phyloP scores from a whole-genome alignment of 768 basidiomycete genomes.

The Lentinula aciculospora region DNA sequence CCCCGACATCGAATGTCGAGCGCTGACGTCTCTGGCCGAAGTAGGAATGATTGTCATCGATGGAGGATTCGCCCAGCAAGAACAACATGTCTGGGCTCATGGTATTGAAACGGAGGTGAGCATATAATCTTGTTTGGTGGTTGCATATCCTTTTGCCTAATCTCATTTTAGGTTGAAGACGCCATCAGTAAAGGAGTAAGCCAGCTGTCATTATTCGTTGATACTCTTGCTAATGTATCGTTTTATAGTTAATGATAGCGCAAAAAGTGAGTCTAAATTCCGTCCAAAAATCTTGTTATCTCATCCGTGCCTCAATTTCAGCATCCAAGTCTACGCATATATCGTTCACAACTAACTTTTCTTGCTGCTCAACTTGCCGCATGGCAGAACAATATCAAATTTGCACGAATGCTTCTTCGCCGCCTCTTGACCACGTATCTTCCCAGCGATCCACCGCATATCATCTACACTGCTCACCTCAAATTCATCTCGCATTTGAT shows the following conservation, averaged over 20 bases:
- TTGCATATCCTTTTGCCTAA: background rate
- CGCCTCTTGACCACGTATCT: slow-evolving; percentile 44
- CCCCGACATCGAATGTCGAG: slow-evolving; percentile 59
- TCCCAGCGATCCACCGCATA: slow-evolving; percentile 44
- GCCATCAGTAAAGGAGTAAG: slow-evolving; percentile 68
- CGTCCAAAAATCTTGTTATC: background rate
- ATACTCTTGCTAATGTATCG: background rate
- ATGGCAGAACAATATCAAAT: slow-evolving; percentile 50
- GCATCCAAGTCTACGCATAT: slow-evolving; percentile 62
- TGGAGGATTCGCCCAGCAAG: slow-evolving; percentile 32
- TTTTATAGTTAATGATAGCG: slow-evolving; percentile 41
- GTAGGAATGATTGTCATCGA: slow-evolving; percentile 53
- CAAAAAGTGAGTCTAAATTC: slow-evolving; percentile 43
- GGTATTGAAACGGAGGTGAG: slow-evolving; percentile 52
- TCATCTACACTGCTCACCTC: slow-evolving; percentile 51
- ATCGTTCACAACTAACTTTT: slow-evolving; percentile 52
- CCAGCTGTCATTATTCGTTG: slow-evolving; percentile 11
- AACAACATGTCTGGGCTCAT: slow-evolving; percentile 37
- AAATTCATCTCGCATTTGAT: slow-evolving; percentile 41
- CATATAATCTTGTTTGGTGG: background rate
- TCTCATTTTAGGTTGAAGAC: slow-evolving; percentile 42
- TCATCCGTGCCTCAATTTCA: slow-evolving; percentile 15
- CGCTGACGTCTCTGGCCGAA: slow-evolving; percentile 68
- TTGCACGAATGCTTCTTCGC: slow-evolving; percentile 53
- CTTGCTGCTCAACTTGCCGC: slow-evolving; percentile 57